Base-by-base conservation (phyloP, 1,284 basidiomycete genomes). In the Melampsora abietis-canadensis region DNA sequence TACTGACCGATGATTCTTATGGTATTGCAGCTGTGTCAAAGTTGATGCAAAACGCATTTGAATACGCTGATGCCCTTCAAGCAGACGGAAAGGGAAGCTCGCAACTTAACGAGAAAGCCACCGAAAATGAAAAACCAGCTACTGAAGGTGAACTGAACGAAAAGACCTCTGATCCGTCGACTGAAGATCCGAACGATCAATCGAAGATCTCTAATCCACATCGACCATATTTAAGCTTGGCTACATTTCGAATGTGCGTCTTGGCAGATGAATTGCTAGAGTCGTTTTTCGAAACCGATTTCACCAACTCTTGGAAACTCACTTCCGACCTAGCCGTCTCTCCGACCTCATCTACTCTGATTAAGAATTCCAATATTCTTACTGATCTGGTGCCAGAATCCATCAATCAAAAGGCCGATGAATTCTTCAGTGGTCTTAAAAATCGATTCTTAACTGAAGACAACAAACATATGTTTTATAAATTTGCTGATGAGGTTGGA, bases 31-130 rank as follows among this genome's bases (percentile, higher is more conserved):
- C 94, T 30, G 91, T 97, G 76, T 94, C 92, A 78, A 89, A 93
- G 37, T 94, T 97, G 82, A 94, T 97, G 88, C 90, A 93, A 44
- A 97, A 97, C 80, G 92, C 94, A 0, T 97, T 95, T 80, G 94
- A 97, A 81, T 96, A 94, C 77, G 94, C 92, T 3, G 94, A 96
- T 82, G 90, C 92, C 10, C 86, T 89, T 76, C 85, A 88, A 75
- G 66, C 68, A 34, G 70, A 48, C 62, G 54, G 5, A 24, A 48
- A 75, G 27, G 15, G 59, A 15, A 27, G 51, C 21, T 10, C 30
- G n/a, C 7, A 21, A 14, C 12, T 30, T 10, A 21, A 21, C 12
- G 46, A 70, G 17, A 46, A 64, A 62, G 60, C 37, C 34, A 40
- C 44, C 51, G 60, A 54, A 19, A 67, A 44, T 27, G 54, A 57